These are phyloP conservation scores for Salvia splendens DNA, from an alignment of 257 asterid species.

Conservation along the genomic window DNA sequence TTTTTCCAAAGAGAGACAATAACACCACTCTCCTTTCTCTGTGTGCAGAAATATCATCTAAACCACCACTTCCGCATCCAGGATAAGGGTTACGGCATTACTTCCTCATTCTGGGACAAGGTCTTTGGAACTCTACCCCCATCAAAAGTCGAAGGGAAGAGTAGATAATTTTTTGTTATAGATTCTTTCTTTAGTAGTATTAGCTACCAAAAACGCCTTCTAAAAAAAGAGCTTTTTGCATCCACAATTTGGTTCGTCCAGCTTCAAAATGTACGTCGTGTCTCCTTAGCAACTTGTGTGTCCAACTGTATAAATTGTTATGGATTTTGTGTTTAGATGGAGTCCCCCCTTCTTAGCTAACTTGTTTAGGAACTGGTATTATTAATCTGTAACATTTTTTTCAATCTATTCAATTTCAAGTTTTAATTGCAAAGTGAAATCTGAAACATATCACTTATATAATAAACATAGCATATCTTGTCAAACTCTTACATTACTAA, in stretches of 20 bases:
- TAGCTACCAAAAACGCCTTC: conserved; percentile 6
- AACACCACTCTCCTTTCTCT: conserved; percentile 4
- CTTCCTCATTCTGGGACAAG: conserved; percentile 86
- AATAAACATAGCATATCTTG: not conserved
- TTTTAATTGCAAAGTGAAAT: not conserved
- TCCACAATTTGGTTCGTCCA: conserved; percentile 11
- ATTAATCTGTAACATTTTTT: conserved; percentile 13
- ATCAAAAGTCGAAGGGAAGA: conserved; percentile 49
- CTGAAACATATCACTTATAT: not conserved
- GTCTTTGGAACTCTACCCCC: conserved; percentile 77
- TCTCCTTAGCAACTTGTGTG: conserved; percentile 26
- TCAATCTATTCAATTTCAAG: conserved; percentile 5
- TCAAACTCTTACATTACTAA: too few species aligned
- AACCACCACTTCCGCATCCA: conserved; percentile 92
- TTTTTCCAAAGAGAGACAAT: not conserved
- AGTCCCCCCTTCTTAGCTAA: not conserved
- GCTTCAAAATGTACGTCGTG: conserved; percentile 20
- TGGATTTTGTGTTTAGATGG: conserved; percentile 2
- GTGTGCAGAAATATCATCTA: conserved; percentile 79
- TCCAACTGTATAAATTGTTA: conserved; percentile 24
- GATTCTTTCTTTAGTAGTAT: not conserved
- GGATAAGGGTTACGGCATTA: conserved; percentile 84
- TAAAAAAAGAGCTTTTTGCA: conserved; percentile 1
- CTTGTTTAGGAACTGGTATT: conserved; percentile 28
- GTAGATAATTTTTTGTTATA: conserved; percentile 34